Conservation (phyloP, 768 basidiomycete species). For the Collybiopsis confluens region DNA sequence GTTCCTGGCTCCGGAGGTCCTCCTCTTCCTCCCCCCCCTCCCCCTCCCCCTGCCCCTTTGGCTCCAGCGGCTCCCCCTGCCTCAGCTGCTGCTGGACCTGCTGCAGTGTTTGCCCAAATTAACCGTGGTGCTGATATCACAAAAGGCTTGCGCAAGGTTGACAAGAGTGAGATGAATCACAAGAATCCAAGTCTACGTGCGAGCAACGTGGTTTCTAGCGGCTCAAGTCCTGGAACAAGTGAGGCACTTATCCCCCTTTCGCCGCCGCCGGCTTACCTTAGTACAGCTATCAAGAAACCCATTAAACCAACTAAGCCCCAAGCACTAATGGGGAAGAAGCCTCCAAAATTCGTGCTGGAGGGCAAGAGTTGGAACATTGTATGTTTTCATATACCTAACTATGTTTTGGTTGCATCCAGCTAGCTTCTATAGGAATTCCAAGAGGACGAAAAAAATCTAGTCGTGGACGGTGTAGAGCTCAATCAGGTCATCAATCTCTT, state of each 20-base stretch:
- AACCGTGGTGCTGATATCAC: conserved; percentile 91
- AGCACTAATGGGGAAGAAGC: conserved; percentile 83
- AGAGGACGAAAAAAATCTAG: conserved; percentile 72
- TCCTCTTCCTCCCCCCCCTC: conserved; percentile 53
- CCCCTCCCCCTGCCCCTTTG: conserved; percentile 42
- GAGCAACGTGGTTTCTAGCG: conserved; percentile 42
- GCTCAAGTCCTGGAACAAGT: conserved; percentile 26
- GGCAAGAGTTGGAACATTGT: conserved; percentile 95
- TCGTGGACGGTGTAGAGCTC: conserved; percentile 72
- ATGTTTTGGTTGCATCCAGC: not conserved
- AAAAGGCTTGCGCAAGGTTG: conserved; percentile 87
- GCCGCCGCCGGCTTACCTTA: not conserved
- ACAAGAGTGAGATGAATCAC: conserved; percentile 97
- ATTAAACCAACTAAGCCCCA: conserved; percentile 82
- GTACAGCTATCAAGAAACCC: conserved; percentile 55
- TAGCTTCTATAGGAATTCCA: conserved; percentile 70
- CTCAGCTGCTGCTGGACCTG: conserved; percentile 47
- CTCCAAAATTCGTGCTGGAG: conserved; percentile 82
- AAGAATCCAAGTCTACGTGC: conserved; percentile 91
- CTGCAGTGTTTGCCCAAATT: conserved; percentile 85
- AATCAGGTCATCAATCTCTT: conserved; percentile 86
- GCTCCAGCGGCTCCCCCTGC: conserved; percentile 34
- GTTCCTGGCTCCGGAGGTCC: conserved; percentile 31
- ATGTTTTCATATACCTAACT: conserved; percentile 19
- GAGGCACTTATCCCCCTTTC: not conserved